Conservation (phyloP, 768 basidiomycete species). For the Termitomyces sp. region DNA sequence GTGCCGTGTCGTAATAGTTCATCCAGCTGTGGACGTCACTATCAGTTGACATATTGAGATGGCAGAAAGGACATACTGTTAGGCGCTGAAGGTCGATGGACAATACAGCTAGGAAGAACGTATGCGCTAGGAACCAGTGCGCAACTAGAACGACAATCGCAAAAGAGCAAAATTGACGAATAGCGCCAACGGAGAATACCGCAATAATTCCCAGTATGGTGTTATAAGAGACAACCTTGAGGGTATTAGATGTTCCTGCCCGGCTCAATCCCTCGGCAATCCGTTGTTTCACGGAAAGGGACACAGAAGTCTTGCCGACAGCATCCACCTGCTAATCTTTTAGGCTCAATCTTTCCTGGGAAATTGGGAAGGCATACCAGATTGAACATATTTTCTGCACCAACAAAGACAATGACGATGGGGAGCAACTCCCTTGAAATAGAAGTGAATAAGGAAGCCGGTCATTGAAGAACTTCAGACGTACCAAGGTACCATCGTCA, state of each 20-base stretch:
- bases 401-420: constrained; percentile 91
- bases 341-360: not conserved
- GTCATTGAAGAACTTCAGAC: constrained; percentile 20
- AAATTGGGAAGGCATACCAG: constrained; percentile 49
- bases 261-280: constrained; percentile 88
- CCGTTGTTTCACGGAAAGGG: constrained; percentile 84
- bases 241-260: constrained; percentile 87
- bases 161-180: constrained; percentile 91
- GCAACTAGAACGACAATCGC: constrained; percentile 92
- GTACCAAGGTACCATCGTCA: constrained; percentile 89
- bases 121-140: constrained; percentile 96
- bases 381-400: constrained; percentile 97
- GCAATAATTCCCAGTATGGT: constrained; percentile 73
- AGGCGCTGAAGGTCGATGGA: constrained; percentile 95
- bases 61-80: constrained; percentile 47
- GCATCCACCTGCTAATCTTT: constrained; percentile 64
- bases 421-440: constrained; percentile 76
- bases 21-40: constrained; percentile 53
- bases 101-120: constrained; percentile 91
- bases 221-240: constrained; percentile 89
- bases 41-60: constrained; percentile 1
- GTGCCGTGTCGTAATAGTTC: constrained; percentile 78
- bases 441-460: constrained; percentile 1
- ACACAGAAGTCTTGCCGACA: constrained; percentile 80
- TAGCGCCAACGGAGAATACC: constrained; percentile 71